A percentile compares a stretch with the other conserved stretches of the same genome.
phyloP scores from a whole-genome alignment of 2,329 filamentous ascomycete genomes.

The Thermothelomyces thermophilus region DNA sequence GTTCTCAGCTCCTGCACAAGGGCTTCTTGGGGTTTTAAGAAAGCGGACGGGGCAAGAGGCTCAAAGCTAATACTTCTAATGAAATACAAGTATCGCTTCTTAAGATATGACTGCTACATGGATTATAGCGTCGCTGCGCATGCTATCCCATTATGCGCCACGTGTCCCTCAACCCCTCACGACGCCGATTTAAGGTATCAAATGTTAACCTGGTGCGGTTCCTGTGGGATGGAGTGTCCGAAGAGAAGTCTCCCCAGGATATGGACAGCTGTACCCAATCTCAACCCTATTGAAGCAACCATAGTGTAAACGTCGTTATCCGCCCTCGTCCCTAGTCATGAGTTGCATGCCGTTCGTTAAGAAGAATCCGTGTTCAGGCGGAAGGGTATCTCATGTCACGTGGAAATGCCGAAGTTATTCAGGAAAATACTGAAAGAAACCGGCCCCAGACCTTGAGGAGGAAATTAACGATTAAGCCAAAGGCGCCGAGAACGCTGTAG shows the following conservation, averaged over 20 bases:
- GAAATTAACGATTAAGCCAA: conserved; percentile 36
- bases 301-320: not conserved
- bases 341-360: not conserved
- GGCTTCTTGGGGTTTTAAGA: too few relatives aligned
- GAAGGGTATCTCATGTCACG: conserved; percentile 7
- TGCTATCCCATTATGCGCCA: too few relatives aligned
- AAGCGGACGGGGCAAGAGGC: too few relatives aligned
- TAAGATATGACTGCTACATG: too few relatives aligned
- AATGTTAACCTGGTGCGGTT: too few relatives aligned
- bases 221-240: too few relatives aligned
- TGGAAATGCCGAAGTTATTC: conserved; percentile 8
- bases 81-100: too few relatives aligned
- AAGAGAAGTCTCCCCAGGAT: not conserved
- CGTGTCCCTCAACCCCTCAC: too few relatives aligned
- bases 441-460: conserved; percentile 26
- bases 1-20: too few relatives aligned
- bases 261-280: not conserved
- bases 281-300: not conserved
- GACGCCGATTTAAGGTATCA: too few relatives aligned
- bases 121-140: too few relatives aligned
- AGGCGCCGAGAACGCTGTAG: conserved; percentile 43
- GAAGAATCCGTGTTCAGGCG: not conserved
- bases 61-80: too few relatives aligned
- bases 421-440: conserved; percentile 13
- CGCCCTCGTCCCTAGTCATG: not conserved